A percentile compares a stretch with the other conserved stretches of the same genome.
Evolutionary conservation across 225 moss, liverwort and hornwort genomes (phyloP).

Genomic region (Lunularia cruciata): DNA sequence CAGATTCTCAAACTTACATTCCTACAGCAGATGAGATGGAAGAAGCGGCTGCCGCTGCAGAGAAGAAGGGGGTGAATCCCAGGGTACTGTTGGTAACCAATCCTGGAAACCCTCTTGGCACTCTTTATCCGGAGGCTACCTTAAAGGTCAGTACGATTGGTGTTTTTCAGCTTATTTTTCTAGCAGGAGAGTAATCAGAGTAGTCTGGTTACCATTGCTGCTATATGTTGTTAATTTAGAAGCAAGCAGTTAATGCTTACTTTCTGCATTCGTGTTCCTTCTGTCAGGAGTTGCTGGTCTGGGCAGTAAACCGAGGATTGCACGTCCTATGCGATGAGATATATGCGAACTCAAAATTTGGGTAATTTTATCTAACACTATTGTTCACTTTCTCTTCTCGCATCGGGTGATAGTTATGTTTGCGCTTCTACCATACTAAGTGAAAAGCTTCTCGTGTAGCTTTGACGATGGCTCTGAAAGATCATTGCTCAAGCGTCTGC

Average conservation of each 20-base stretch:
- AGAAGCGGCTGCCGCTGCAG: conserved; percentile 66
- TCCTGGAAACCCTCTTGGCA: conserved; percentile 95
- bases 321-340: conserved; percentile 99
- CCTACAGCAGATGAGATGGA: conserved; percentile 90
- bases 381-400: too few species aligned
- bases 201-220: too few species aligned
- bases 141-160: conserved; percentile 81
- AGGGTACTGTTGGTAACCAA: conserved; percentile 87
- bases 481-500: too few species aligned
- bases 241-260: too few species aligned
- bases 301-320: conserved; percentile 89
- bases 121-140: conserved; percentile 91
- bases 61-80: conserved; percentile 59
- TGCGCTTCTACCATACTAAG: too few species aligned
- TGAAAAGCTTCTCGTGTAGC: too few species aligned
- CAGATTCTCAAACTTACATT: conserved; percentile 75
- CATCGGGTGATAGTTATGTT: too few species aligned
- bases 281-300: conserved; percentile 83
- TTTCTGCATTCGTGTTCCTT: too few species aligned
- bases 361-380: conserved; percentile 47
- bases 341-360: conserved; percentile 98
- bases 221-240: too few species aligned
- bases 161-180: too few species aligned
- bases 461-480: too few species aligned
- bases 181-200: too few species aligned